phyloP scores from a whole-genome alignment of 2,329 filamentous ascomycete species.

The Calonectria pteridis region DNA sequence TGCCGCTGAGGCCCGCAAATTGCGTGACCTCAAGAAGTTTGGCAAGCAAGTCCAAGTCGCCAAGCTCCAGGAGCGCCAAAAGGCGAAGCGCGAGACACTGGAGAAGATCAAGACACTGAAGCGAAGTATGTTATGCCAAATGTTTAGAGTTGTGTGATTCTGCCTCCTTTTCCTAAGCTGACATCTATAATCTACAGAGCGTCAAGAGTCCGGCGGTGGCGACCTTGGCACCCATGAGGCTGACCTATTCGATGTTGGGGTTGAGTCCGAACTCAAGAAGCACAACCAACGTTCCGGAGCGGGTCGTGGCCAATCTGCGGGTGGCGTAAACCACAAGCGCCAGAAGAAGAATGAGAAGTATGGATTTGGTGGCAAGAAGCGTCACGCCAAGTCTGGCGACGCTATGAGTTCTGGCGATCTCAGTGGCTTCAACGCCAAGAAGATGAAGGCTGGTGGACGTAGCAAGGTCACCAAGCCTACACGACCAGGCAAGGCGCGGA shows the following conservation, averaged over 20 bases:
- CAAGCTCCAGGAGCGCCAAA: conserved; percentile 93
- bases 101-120: conserved; percentile 97
- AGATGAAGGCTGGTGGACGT: conserved; percentile 76
- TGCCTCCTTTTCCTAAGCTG: conserved; percentile 26
- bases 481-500: conserved; percentile 64
- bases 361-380: conserved; percentile 97
- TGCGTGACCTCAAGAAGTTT: conserved; percentile 98
- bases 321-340: conserved; percentile 75
- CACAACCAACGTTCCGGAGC: conserved; percentile 54
- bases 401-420: conserved; percentile 85
- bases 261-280: conserved; percentile 74
- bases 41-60: conserved; percentile 98
- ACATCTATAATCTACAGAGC: conserved; percentile 71
- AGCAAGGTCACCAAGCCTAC: conserved; percentile 55
- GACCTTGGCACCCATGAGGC: conserved; percentile 79
- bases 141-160: conserved; percentile 32
- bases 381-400: conserved; percentile 90
- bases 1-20: conserved; percentile 87
- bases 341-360: conserved; percentile 96
- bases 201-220: conserved; percentile 75
- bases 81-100: conserved; percentile 91
- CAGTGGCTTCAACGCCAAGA: conserved; percentile 82
- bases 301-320: conserved; percentile 48
- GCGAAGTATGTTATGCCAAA: conserved; percentile 77
- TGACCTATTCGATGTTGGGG: conserved; percentile 91